Evolutionary conservation across 306 rosid genomes (phyloP).

Genomic region (Vicia villosa): DNA sequence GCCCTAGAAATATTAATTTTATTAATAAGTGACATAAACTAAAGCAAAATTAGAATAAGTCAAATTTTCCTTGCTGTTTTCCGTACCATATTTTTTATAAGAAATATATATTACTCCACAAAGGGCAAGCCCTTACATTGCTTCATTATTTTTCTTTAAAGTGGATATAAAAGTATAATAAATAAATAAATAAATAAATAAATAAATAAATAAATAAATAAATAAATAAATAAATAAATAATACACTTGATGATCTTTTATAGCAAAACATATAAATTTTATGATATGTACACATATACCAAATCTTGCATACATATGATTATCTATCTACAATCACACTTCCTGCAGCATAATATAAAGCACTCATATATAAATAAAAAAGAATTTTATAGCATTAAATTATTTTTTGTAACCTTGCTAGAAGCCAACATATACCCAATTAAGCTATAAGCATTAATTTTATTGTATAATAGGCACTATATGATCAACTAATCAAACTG

Average conservation of each 20-base stretch:
- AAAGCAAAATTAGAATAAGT: neutral
- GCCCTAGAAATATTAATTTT: neutral
- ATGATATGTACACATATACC: neutral
- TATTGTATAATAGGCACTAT: slow-evolving; percentile 35
- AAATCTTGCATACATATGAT: slow-evolving; percentile 15
- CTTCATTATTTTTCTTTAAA: slow-evolving; percentile 25
- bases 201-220: too few relatives aligned
- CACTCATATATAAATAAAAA: neutral
- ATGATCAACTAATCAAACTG: slow-evolving; percentile 46
- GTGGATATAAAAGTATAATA: slow-evolving; percentile 1
- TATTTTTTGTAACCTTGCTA: neutral
- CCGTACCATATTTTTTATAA: neutral
- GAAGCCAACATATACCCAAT: slow-evolving; percentile 32
- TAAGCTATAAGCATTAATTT: slow-evolving; percentile 45
- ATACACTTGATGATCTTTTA: slow-evolving; percentile 26
- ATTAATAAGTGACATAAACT: slow-evolving; percentile 14
- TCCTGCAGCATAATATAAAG: slow-evolving; percentile 1
- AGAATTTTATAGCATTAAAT: slow-evolving; percentile 19
- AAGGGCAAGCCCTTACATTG: neutral
- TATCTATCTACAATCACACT: slow-evolving; percentile 13
- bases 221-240: slow-evolving; percentile 2
- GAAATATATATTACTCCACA: too few relatives aligned
- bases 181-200: neutral
- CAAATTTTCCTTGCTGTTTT: slow-evolving; percentile 19
- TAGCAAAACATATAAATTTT: neutral